Evolutionary conservation across 495 filamentous ascomycete genomes (phyloP).

Genomic region (Polyplosphaeria fusca): DNA sequence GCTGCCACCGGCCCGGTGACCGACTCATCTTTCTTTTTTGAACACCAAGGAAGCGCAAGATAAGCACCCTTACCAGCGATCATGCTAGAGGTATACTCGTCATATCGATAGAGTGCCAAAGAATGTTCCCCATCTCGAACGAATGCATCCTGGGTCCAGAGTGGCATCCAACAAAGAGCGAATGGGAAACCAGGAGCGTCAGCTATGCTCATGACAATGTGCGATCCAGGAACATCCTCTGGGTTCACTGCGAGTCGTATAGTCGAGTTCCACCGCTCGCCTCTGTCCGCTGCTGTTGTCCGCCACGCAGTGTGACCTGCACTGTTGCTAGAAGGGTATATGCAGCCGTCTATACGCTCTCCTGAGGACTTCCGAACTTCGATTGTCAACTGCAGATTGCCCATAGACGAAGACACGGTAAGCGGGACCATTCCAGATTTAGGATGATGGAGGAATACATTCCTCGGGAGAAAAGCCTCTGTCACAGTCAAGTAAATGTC

Average conservation of each 20-base stretch:
- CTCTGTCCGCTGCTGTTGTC: slow-evolving; percentile 73
- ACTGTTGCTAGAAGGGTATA: slow-evolving; percentile 79
- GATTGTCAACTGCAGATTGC: slow-evolving; percentile 81
- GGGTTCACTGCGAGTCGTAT: slow-evolving; percentile 77
- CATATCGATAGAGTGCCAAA: slow-evolving; percentile 80
- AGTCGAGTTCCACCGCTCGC: slow-evolving; percentile 80
- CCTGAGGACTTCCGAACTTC: slow-evolving; percentile 78
- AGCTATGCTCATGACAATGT: slow-evolving; percentile 84
- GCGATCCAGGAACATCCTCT: slow-evolving; percentile 75
- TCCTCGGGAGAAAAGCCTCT: slow-evolving; percentile 68
- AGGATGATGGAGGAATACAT: slow-evolving; percentile 76
- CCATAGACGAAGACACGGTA: slow-evolving; percentile 56
- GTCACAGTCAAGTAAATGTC: slow-evolving; percentile 91
- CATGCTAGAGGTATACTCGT: slow-evolving; percentile 61
- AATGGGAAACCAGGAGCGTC: slow-evolving; percentile 83
- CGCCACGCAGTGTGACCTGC: slow-evolving; percentile 77
- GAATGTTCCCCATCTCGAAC: slow-evolving; percentile 80
- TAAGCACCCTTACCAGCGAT: slow-evolving; percentile 77
- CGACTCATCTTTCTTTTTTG: slow-evolving; percentile 66
- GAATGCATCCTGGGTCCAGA: slow-evolving; percentile 92
- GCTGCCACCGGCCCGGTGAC: slow-evolving; percentile 73
- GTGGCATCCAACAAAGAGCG: slow-evolving; percentile 84
- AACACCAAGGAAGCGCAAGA: slow-evolving; percentile 73
- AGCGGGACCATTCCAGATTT: slow-evolving; percentile 71
- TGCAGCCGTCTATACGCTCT: slow-evolving; percentile 78